Evolutionary conservation across 2,329 filamentous ascomycete species (phyloP), one percentile per base, ranked within the genome.

Genomic region (Trichoderma oligosporum): DNA sequence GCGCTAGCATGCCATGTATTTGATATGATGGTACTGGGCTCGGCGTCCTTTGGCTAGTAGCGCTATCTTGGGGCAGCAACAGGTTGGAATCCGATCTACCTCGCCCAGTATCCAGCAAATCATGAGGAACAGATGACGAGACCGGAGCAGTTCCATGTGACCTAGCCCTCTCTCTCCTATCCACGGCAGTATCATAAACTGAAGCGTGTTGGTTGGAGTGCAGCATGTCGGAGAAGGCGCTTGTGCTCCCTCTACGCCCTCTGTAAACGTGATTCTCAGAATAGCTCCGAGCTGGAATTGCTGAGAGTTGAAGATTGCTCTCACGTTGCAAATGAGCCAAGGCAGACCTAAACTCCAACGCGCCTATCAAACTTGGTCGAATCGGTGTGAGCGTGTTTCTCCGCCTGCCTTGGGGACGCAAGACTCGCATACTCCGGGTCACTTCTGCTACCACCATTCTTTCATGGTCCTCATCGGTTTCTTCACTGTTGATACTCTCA

Each of bases 311-410:
- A 24, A 89, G 82, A 62, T 90, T 94, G 66, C 89, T 84, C 56
- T 91, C 89, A 62, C 86, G 88, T 66, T 95, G 86, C 57, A 99
- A 74, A 2, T 91, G 91, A n/a, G 89, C 87, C 44, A 99, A 76
- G 3, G 96, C 87, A 2, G 93, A 93, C 64, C 92, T 83, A 65
- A 99, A 99, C 72, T 99, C 94, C 57, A 99, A 78, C 7, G 90
- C 94, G 41, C 94, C 94, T 3, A 99, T 87, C 45, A 99, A 76
- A 76, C 94, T 97, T 1, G 94, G 93, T 41, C 94, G 82, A 61
- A 99, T 97, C 0, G 91, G 88, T 6, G 86, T 93, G 60, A 92
- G 14, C 2, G 90, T 91, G 62, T 86, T 87, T 63, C 87, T 84
- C 61, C 85, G 82, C 42, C 80, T 80, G 1, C 46, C 41, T 38